Evolutionary conservation across 352 stramenopile species (phyloP).

Genomic region (Phytophthora colocasiae): DNA sequence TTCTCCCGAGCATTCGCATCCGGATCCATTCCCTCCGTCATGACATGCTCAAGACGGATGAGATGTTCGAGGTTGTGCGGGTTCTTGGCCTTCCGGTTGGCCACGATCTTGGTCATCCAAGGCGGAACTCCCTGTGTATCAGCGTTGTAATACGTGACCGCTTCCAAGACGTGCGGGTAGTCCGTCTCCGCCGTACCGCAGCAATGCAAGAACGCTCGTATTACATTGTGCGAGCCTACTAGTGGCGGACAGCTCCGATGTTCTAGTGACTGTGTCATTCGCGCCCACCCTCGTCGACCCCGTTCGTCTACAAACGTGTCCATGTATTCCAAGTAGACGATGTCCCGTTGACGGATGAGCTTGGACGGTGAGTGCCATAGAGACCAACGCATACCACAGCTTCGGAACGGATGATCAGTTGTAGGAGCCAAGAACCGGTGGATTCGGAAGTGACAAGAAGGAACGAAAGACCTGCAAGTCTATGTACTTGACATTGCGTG

Average conservation of each 20-base stretch:
- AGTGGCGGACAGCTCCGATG: constrained; percentile 69
- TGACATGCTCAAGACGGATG: constrained; percentile 60
- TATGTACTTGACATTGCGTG: constrained; percentile 25
- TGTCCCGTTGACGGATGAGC: constrained; percentile 65
- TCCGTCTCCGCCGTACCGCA: constrained; percentile 61
- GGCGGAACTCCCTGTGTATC: constrained; percentile 67
- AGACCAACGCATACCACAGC: constrained; percentile 66
- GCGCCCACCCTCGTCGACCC: constrained; percentile 64
- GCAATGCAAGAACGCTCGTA: constrained; percentile 66
- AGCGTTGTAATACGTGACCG: constrained; percentile 64
- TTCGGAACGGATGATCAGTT: constrained; percentile 55
- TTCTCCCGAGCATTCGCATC: constrained; percentile 48
- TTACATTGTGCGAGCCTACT: constrained; percentile 54
- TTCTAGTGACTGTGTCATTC: constrained; percentile 68
- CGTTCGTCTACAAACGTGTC: constrained; percentile 67
- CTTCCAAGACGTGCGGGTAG: constrained; percentile 56
- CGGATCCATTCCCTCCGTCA: constrained; percentile 60
- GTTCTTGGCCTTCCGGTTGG: constrained; percentile 65
- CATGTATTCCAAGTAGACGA: constrained; percentile 75
- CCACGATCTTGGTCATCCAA: constrained; percentile 73
- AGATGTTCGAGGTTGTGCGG: constrained; percentile 68
- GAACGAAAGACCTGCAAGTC: constrained; percentile 24
- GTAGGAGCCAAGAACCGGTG: constrained; percentile 53
- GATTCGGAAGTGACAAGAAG: constrained; percentile 25
- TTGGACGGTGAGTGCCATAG: constrained; percentile 69